Conservation (phyloP, 148 eudicot species). For the Rhododendron mucronatum region DNA sequence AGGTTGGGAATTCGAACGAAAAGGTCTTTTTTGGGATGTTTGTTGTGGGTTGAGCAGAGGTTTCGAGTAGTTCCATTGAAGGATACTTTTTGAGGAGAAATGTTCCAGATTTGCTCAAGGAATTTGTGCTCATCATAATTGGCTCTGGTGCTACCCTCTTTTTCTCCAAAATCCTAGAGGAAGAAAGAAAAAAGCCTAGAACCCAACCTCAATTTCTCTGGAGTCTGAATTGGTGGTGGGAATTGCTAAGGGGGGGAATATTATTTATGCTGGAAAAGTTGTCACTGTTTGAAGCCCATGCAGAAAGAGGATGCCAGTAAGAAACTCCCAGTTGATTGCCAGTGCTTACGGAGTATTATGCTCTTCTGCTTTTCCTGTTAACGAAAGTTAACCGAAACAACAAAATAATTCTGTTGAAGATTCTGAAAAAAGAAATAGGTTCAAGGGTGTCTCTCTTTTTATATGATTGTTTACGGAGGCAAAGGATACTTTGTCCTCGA, state of each 20-base stretch:
- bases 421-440: neutral
- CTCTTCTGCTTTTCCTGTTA: neutral
- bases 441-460: neutral
- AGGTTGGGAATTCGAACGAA: slow-evolving; percentile 23
- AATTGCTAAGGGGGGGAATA: slow-evolving; percentile 8
- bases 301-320: slow-evolving; percentile 2
- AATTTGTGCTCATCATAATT: neutral
- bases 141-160: neutral
- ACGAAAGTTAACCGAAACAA: neutral
- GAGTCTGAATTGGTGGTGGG: slow-evolving; percentile 10
- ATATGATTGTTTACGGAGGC: neutral
- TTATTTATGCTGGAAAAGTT: slow-evolving; percentile 23
- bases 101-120: neutral
- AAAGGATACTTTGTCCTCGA: neutral
- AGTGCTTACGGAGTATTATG: neutral
- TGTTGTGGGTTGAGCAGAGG: neutral
- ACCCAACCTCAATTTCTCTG: neutral
- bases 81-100: neutral
- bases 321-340: neutral
- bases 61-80: neutral
- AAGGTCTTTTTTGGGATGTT: neutral
- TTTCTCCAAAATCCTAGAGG: neutral
- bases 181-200: neutral
- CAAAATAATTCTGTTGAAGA: neutral
- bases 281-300: slow-evolving; percentile 7